Evolutionary conservation across 768 basidiomycete genomes (phyloP).

Genomic region (Candolleomyces aberdarensis): DNA sequence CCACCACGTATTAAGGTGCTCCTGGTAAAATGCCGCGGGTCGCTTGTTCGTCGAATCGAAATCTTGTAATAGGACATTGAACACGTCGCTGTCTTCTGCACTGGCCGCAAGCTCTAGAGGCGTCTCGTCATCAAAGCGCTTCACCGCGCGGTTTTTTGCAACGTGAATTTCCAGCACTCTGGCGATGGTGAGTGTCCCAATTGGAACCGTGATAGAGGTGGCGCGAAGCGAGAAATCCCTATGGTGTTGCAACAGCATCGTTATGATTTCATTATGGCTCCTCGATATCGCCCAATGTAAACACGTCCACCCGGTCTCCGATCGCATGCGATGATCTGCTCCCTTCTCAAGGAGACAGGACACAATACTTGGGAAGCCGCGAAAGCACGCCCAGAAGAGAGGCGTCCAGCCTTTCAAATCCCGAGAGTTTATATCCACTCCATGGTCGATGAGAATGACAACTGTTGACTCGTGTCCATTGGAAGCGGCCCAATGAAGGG

Average conservation of each 20-base stretch:
- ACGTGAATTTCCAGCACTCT: not conserved
- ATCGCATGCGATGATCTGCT: not conserved
- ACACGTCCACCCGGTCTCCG: not conserved
- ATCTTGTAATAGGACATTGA: not conserved
- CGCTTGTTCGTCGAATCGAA: not conserved
- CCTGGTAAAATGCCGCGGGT: not conserved
- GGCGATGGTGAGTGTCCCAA: not conserved
- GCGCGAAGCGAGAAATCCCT: not conserved
- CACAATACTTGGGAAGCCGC: not conserved
- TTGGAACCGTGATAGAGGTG: not conserved
- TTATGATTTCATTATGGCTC: not conserved
- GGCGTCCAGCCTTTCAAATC: not conserved
- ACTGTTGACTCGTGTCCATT: not conserved
- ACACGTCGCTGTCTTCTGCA: not conserved
- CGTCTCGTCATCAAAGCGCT: not conserved
- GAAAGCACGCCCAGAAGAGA: not conserved
- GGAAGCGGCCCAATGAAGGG: not conserved
- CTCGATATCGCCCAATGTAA: not conserved
- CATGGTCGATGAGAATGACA: not conserved
- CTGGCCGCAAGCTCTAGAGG: not conserved
- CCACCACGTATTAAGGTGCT: not conserved
- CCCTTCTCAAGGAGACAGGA: not conserved
- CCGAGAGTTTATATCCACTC: not conserved
- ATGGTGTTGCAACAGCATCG: not conserved
- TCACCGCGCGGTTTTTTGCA: not conserved